phyloP scores from a whole-genome alignment of 2,329 filamentous ascomycete species.

The Coniella lustricola region DNA sequence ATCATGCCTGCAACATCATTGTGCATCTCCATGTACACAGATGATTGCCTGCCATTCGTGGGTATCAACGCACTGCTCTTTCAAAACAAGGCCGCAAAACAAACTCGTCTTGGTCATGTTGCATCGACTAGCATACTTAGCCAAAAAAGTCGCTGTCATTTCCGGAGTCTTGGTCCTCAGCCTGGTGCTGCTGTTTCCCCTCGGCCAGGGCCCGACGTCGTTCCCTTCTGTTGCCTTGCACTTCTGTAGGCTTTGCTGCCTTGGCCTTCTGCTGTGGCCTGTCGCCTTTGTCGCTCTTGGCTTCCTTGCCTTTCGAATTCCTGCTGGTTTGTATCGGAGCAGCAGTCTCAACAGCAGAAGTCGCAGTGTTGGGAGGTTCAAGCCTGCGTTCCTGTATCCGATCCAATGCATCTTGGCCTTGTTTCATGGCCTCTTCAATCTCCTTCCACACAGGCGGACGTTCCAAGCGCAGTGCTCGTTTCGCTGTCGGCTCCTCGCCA shows the following conservation, averaged over 20 bases:
- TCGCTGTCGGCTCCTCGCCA: constrained; percentile 33
- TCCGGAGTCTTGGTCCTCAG: constrained; percentile 27
- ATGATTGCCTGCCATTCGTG: neutral
- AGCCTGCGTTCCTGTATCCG: constrained; percentile 47
- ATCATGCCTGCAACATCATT: too few species aligned
- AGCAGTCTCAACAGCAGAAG: constrained; percentile 1
- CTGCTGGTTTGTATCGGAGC: neutral
- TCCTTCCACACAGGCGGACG: constrained; percentile 59
- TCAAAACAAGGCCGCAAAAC: neutral
- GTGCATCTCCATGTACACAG: too few species aligned
- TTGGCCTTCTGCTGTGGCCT: neutral
- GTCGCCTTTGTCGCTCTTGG: neutral
- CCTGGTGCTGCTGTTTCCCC: neutral
- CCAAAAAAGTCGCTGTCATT: constrained; percentile 53
- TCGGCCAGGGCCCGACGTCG: neutral
- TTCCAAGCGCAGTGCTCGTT: constrained; percentile 36
- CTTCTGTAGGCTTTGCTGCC: neutral
- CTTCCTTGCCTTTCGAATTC: neutral
- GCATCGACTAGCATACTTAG: neutral
- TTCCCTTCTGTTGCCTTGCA: constrained; percentile 4
- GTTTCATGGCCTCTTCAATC: constrained; percentile 57
- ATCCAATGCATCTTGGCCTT: constrained; percentile 46
- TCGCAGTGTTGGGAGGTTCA: constrained; percentile 16
- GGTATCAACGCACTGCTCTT: constrained; percentile 7
- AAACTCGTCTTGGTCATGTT: neutral